Conservation (phyloP, 208 protist species). For the Crithidia bombi region DNA sequence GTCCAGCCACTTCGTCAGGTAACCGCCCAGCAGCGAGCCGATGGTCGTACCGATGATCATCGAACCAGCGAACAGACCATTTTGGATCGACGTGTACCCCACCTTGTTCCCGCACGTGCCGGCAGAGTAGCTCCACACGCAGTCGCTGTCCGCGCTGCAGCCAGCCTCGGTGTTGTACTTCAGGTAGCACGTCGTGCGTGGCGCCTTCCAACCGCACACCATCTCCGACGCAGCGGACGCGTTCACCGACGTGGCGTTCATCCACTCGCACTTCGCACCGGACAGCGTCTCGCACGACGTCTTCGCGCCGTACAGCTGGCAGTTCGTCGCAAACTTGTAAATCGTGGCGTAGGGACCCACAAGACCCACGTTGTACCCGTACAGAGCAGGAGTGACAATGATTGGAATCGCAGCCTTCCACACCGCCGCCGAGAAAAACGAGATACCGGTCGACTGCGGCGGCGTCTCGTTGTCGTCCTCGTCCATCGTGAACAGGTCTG, state of each 20-base stretch:
- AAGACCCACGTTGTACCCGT: constrained; percentile 47
- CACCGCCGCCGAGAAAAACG: constrained; percentile 1
- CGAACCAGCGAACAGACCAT: constrained; percentile 36
- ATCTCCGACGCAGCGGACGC: constrained; percentile 14
- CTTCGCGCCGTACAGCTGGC: constrained; percentile 33
- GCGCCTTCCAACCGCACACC: constrained; percentile 32
- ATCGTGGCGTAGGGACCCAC: constrained; percentile 43
- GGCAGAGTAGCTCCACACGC: constrained; percentile 26
- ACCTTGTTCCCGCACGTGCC: constrained; percentile 28
- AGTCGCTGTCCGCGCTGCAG: constrained; percentile 27
- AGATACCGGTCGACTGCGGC: background rate
- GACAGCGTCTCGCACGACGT: constrained; percentile 26
- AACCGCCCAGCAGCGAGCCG: constrained; percentile 24
- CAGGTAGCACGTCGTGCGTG: constrained; percentile 21
- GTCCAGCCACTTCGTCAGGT: constrained; percentile 26
- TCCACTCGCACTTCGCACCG: constrained; percentile 20
- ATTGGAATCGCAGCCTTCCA: constrained; percentile 37
- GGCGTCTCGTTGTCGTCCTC: background rate
- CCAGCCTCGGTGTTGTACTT: constrained; percentile 9
- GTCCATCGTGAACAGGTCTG: background rate
- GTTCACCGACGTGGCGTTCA: constrained; percentile 11
- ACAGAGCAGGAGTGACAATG: constrained; percentile 34
- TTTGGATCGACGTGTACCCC: constrained; percentile 37
- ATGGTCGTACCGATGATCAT: constrained; percentile 40
- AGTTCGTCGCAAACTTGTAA: constrained; percentile 42